Evolutionary conservation across 1,284 basidiomycete species (phyloP), one percentile per base, ranked within the genome.

Genomic region (Trametes polyzona): DNA sequence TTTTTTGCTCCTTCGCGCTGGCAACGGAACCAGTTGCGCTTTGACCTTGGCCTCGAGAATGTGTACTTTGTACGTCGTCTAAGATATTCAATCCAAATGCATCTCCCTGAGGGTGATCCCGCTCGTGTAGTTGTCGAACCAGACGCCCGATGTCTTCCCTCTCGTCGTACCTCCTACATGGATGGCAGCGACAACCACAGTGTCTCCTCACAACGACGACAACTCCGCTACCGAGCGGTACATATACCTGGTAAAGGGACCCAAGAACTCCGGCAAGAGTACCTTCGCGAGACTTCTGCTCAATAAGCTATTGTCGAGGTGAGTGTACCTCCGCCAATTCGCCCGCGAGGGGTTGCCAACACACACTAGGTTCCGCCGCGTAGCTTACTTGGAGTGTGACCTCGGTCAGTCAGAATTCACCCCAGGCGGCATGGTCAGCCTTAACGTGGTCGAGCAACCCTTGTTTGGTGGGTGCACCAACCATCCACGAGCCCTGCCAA

Each of bases 321-420:
- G 65, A 61, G 77, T 39, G 2, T n/a, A 1, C 17, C 3, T 30
- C 2, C 23, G n/a, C 17, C 19, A 5, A 19, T 24, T 1, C 21
- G 8, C 10, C 17, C 23, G 21, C 8, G 6, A 42, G 23, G 21
- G 12, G 17, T 27, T n/a, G 19, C 74, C 17, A 27, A 46, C 19
- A 32, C 47, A 41, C 3, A 50, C 12, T 57, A 88, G 90, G 33
- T 90, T 87, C 71, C 78, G 78, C 21, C 80, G 79, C 17, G 93
- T 98, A 2, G 95, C 94, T 0, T 97, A 87, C 71, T 81, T 99
- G 6, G 96, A 98, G 69, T 92, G 92, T 55, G 96, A 98, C 74
- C 67, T 95, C 3, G 96, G 96, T 10, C 96, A 99, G 74, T 91
- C 93, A 8, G 95, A 98, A 72, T 97, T 98, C 70, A 91, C 90